A percentile compares a stretch with the other conserved stretches of the same genome.
Conservation (phyloP, 2,329 filamentous ascomycete genomes). For the Ophiocordyceps camponoti-leonardi region DNA sequence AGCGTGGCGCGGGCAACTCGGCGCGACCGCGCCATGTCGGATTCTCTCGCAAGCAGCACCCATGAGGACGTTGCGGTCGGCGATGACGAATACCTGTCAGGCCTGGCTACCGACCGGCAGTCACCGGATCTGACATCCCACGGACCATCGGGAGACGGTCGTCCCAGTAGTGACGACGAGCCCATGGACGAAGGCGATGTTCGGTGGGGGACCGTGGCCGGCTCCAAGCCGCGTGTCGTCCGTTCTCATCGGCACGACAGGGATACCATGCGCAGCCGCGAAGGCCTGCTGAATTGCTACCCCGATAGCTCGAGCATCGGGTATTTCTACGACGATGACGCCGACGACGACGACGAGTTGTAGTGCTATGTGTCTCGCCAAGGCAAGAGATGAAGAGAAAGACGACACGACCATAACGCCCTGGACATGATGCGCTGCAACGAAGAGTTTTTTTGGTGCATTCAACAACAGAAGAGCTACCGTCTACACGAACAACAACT, state of each 20-base stretch:
- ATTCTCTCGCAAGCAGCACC: slow-evolving; percentile 21
- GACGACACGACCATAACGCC: neutral
- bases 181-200: slow-evolving; percentile 22
- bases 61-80: slow-evolving; percentile 46
- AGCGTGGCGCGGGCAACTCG: slow-evolving; percentile 16
- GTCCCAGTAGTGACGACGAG: slow-evolving; percentile 41
- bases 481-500: neutral
- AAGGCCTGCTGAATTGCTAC: slow-evolving; percentile 30
- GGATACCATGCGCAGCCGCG: slow-evolving; percentile 31
- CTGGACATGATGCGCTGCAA: neutral
- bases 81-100: slow-evolving; percentile 61
- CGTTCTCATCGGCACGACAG: slow-evolving; percentile 29
- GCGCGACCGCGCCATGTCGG: slow-evolving; percentile 17
- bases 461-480: neutral
- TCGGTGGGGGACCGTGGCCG: slow-evolving; percentile 31
- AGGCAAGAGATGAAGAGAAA: neutral
- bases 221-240: slow-evolving; percentile 36
- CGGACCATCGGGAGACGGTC: slow-evolving; percentile 31
- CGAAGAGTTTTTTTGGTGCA: neutral
- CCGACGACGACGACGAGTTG: slow-evolving; percentile 12
- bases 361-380: slow-evolving; percentile 1
- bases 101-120: slow-evolving; percentile 14
- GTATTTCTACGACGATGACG: slow-evolving; percentile 10
- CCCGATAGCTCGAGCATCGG: slow-evolving; percentile 9
- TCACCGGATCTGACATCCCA: slow-evolving; percentile 12